Conservation (phyloP, 2,329 filamentous ascomycete species). For the Fusarium guadeloupense region DNA sequence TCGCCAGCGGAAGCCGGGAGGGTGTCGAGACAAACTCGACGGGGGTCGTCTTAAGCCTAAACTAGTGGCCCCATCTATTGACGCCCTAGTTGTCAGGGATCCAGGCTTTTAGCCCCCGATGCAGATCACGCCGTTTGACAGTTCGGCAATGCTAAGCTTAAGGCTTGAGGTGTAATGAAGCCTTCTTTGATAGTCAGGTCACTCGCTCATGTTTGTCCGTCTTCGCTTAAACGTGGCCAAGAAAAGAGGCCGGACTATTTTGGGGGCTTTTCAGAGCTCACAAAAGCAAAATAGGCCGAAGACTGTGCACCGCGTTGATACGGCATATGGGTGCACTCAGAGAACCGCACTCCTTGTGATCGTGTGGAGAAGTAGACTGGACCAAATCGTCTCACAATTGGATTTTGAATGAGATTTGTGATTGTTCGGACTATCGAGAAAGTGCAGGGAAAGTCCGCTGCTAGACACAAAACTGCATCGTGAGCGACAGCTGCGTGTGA, state of each 20-base stretch:
- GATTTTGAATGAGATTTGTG: constrained; percentile 1
- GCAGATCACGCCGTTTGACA: constrained; percentile 46
- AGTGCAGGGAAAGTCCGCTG: too few species aligned
- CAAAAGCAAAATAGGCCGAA: neutral
- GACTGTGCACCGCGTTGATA: neutral
- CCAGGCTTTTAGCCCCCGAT: constrained; percentile 42
- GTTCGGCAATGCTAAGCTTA: constrained; percentile 39
- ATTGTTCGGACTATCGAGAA: too few species aligned
- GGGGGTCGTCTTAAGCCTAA: constrained; percentile 36
- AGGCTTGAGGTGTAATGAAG: constrained; percentile 14
- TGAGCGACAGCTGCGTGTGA: constrained; percentile 20
- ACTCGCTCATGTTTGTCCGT: constrained; percentile 17
- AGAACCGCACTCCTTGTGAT: neutral
- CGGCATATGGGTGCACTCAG: neutral
- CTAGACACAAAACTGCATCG: constrained; percentile 9
- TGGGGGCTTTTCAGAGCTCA: neutral
- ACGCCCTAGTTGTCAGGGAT: constrained; percentile 41
- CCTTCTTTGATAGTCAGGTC: neutral
- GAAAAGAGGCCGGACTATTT: neutral
- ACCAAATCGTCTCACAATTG: constrained; percentile 15
- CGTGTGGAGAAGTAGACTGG: constrained; percentile 13
- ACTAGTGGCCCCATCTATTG: constrained; percentile 35
- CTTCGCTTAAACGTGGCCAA: neutral
- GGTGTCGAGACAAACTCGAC: constrained; percentile 41
- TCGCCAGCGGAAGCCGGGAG: constrained; percentile 24